Base-by-base conservation (phyloP, 2,329 filamentous ascomycete species). In the Aspergillus awamori region DNA sequence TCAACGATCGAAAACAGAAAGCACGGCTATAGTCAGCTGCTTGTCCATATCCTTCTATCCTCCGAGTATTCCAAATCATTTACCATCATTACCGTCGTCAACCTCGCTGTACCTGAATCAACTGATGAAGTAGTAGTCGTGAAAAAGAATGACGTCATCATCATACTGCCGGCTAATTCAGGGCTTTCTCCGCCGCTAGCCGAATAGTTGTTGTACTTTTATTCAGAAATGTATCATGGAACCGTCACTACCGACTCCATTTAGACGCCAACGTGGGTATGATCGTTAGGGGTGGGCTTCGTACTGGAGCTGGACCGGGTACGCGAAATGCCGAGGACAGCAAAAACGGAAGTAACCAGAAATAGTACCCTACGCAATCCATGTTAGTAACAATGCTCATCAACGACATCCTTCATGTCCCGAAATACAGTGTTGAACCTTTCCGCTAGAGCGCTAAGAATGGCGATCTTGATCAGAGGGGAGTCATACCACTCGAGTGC, bases 261-360 rank as follows among this genome's bases (percentile, higher is more conserved):
- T 64, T 57, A 62, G 41, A 63, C 57, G 33, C 55, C 54, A 55
- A 48, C 45, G 48, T 66, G 55, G 52, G 68, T 65, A 53, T 66
- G 65, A 59, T 71, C 67, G 17, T 70, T 63, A 58, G 67, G 65
- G 15, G 66, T 60, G 58, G 70, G 61, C 57, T 71, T 67, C 26
- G 62, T 63, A 67, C 55, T 65, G 7, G 55, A 59, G 22, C 60
- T 71, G 33, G 72, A 70, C 11, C 76, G 71, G 38, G 78, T 79
- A 17, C 78, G 73, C 63, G 80, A 74, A 48, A 83, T 75, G 57
- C 82, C 81, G 28, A 85, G 65, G 2, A 77, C 74, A 3, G 83
- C 79, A 53, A 86, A 72, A 8, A 80, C 74, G 1, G 79, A 82
- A 1, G 84, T 86, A 20, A 76, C 77, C 2, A 79, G 72, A 65